Evolutionary conservation across 495 filamentous ascomycete species (phyloP), one percentile per base, ranked within the genome.

Genomic region (Tirmania nivea): DNA sequence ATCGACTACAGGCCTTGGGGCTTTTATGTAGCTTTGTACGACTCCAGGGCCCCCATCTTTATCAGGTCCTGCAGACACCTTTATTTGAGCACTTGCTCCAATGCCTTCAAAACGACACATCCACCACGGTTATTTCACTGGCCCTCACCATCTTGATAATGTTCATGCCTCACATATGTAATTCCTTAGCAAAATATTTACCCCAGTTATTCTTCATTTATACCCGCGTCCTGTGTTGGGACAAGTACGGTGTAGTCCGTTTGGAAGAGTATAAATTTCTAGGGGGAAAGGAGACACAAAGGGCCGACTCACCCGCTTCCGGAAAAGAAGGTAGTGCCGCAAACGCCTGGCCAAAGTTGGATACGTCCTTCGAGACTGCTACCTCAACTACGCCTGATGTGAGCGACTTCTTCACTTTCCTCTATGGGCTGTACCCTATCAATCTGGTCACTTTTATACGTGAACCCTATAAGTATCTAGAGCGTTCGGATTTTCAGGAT

Each of bases 341-440:
- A 14, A 53, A n/a, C 25, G 20, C 14, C 9, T 86, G 82, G 82
- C 77, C 81, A 39, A 77, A 75, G 55, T 61, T 74, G 14, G 59
- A 74, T 5, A 70, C 74, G 39, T 70, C 76, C 4, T 68, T 77
- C 12, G 75, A 78, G 51, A 68, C 69, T 36, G 73, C 77, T 42
- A 75, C 76, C 60, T 63, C 74, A 59, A 66, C 79, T 55, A 69
- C 81, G 42, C 83, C 84, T 59, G 68, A 90, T 63, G 63, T 94
- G 60, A 59, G 79, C 59, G 65, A 86, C 60, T 75, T 94, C 72
- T 78, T 94, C 72, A 77, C 86, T 9, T 77, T 83, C 47, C 68
- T 86, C 3, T 86, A 86, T 55, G 82, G 82, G 11, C 68, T 86
- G 9, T 86, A 86, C 56, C 82, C 82, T n/a, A 74, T 84, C 55